Evolutionary conservation across 1,284 basidiomycete species (phyloP), one percentile per base, ranked within the genome.

Genomic region (Tilletia setariae): DNA sequence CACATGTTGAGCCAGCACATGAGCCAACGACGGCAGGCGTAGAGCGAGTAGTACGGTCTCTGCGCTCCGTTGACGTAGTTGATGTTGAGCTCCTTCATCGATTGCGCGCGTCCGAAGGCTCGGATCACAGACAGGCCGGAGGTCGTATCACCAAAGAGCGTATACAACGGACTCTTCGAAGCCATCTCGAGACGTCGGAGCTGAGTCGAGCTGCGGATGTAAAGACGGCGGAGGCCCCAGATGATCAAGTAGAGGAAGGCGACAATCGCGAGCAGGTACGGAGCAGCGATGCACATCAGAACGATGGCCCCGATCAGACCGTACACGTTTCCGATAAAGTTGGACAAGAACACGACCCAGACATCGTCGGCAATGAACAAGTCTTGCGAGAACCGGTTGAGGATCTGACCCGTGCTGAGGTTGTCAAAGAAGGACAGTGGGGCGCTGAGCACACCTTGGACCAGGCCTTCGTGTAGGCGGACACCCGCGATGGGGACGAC

Each of bases 381-480:
- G 30, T 76, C 76, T 28, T 77, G 76, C 40, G 76, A 78, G 62
- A 77, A 77, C 59, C 76, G 72, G 32, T 77, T 77, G 62, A 72
- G 64, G 67, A 78, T 73, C 51, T 70, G 70, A 1, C 76, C 76
- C 25, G 70, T 46, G 16, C 68, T 67, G 64, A 69, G 74, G 28
- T 68, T 70, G 47, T 64, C 61, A 64, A 78, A 78, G 66, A 74
- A 74, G 19, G 68, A 70, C 16, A 78, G 46, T 1, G 73, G 70
- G 28, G 76, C 70, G 1, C 64, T 64, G 21, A 74, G 63, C 0
- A 76, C 70, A 30, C 69, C 73, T 13, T 43, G 62, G 19, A 74
- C 67, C 44, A 74, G 65, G 19, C 32, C 51, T 8, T 49, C 67
- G 30, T 77, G 76, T 30, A 77, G 64, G 25, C 28, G 43, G 21